Conservation (phyloP, 2,329 filamentous ascomycete genomes). For the Triangularia verruculosa region DNA sequence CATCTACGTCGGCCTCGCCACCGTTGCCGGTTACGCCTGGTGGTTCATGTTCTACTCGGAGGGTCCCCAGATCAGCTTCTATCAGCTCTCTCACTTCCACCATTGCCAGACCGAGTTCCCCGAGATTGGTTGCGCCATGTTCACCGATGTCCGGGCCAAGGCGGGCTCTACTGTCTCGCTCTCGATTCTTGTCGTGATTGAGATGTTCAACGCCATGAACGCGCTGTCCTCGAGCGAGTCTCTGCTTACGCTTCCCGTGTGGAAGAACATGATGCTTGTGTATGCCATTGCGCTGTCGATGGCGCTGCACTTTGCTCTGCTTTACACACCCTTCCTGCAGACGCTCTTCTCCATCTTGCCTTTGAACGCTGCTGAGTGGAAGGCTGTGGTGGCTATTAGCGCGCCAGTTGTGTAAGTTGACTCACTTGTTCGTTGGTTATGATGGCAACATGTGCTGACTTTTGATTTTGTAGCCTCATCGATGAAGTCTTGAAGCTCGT, state of each 20-base stretch:
- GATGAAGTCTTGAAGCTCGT: constrained; percentile 80
- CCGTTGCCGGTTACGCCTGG: constrained; percentile 97
- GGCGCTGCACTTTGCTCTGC: constrained; percentile 87
- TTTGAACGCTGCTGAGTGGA: constrained; percentile 83
- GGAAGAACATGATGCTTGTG: constrained; percentile 98
- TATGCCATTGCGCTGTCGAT: constrained; percentile 92
- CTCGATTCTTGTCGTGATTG: constrained; percentile 90
- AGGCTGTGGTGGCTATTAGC: constrained; percentile 84
- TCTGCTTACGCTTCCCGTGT: constrained; percentile 87
- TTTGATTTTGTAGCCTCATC: constrained; percentile 55
- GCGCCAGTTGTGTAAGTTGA: constrained; percentile 82
- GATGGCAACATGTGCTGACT: constrained; percentile 30
- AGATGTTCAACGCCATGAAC: constrained; percentile 99
- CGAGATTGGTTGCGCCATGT: constrained; percentile 90
- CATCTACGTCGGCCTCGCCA: constrained; percentile 89
- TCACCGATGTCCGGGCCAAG: constrained; percentile 79
- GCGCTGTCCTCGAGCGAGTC: constrained; percentile 94
- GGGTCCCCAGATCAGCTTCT: constrained; percentile 89
- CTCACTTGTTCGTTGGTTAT: not conserved
- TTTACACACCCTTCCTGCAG: constrained; percentile 90
- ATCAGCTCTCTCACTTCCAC: constrained; percentile 90
- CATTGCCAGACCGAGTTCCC: constrained; percentile 82
- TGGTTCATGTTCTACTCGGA: constrained; percentile 97
- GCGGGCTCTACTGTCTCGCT: constrained; percentile 90
- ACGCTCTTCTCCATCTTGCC: constrained; percentile 87